These are phyloP conservation scores for Prunella vulgaris DNA, from an alignment of 257 asterid genomes.

Conservation along the genomic window DNA sequence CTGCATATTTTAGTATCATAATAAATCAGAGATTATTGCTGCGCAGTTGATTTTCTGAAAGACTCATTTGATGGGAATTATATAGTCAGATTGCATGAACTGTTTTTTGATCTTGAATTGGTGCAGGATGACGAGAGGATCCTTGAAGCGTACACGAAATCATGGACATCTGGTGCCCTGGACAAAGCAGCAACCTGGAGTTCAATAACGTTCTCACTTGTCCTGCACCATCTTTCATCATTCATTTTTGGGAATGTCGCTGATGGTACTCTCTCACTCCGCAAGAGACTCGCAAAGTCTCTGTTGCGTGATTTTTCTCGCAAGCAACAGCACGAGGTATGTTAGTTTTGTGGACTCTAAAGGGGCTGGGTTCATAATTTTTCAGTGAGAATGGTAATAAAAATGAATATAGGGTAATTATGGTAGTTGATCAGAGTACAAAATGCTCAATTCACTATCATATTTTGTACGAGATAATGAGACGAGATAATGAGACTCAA, in stretches of 20 bases:
- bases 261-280: constrained; percentile 37
- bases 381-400: neutral
- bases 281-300: constrained; percentile 64
- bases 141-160: constrained; percentile 71
- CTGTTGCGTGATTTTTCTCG: constrained; percentile 69
- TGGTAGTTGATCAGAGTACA: neutral
- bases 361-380: neutral
- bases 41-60: neutral
- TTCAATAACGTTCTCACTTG: constrained; percentile 58
- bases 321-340: constrained; percentile 79
- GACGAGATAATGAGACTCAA: neutral
- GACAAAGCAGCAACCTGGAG: constrained; percentile 67
- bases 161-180: constrained; percentile 86
- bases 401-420: neutral
- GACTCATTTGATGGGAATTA: neutral
- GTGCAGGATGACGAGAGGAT: constrained; percentile 79
- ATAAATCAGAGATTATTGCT: neutral
- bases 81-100: neutral
- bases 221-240: constrained; percentile 70
- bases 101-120: constrained; percentile 11
- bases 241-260: constrained; percentile 47
- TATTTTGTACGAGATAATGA: too few species aligned
- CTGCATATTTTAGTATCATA: neutral
- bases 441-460: too few species aligned
- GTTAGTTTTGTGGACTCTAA: neutral